Evolutionary conservation across 2,329 filamentous ascomycete species (phyloP).

Genomic region (Beauveria bassiana): DNA sequence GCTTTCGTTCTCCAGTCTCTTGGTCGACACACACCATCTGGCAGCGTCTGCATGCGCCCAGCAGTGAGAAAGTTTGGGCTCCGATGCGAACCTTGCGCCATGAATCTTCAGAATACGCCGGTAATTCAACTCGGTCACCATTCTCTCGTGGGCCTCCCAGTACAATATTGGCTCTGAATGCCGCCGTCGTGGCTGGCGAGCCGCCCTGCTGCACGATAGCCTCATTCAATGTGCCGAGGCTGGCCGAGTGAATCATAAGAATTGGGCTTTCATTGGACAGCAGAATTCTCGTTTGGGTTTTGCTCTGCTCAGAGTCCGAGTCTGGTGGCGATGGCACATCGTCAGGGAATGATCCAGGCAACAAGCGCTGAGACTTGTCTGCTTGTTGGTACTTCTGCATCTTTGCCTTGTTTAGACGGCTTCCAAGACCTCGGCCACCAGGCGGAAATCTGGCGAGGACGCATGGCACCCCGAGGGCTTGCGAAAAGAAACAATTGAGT

Average conservation of each 20-base stretch:
- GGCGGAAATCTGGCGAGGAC: slow-evolving; percentile 77
- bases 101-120: slow-evolving; percentile 68
- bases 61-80: slow-evolving; percentile 54
- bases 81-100: slow-evolving; percentile 68
- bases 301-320: slow-evolving; percentile 41
- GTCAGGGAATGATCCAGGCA: slow-evolving; percentile 47
- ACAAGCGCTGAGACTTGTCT: slow-evolving; percentile 15
- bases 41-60: slow-evolving; percentile 81
- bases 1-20: slow-evolving; percentile 63
- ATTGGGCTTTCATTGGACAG: slow-evolving; percentile 94
- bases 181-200: slow-evolving; percentile 59
- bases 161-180: slow-evolving; percentile 86
- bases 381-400: slow-evolving; percentile 49
- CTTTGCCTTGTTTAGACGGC: slow-evolving; percentile 65
- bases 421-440: slow-evolving; percentile 48
- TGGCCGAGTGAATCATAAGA: slow-evolving; percentile 71
- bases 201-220: slow-evolving; percentile 57
- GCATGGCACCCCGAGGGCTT: slow-evolving; percentile 69
- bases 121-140: slow-evolving; percentile 30
- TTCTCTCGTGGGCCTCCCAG: slow-evolving; percentile 37
- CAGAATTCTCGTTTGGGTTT: slow-evolving; percentile 49
- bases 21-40: slow-evolving; percentile 97
- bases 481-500: slow-evolving; percentile 71
- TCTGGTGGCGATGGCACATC: slow-evolving; percentile 47
- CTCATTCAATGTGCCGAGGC: slow-evolving; percentile 69